Evolutionary conservation across 352 stramenopile species (phyloP).

Genomic region (Phytophthora fragariaefolia): DNA sequence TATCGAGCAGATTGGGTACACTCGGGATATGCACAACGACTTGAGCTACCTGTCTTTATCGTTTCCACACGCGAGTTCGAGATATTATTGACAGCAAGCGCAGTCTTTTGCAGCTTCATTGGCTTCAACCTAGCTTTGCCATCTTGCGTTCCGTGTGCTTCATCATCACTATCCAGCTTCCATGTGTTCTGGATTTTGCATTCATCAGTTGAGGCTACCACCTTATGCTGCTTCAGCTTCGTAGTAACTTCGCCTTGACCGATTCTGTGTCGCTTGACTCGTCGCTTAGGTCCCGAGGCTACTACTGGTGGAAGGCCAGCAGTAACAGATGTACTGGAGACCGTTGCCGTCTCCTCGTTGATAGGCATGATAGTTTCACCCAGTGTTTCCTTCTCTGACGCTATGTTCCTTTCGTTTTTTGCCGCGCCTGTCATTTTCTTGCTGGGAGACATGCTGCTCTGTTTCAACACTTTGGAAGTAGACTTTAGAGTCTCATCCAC

Average conservation of each 20-base stretch:
- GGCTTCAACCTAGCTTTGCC: background rate
- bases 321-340: background rate
- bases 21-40: background rate
- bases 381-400: conserved; percentile 1
- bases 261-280: background rate
- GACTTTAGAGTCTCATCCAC: background rate
- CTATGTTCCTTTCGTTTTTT: background rate
- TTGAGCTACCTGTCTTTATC: background rate
- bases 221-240: background rate
- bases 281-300: background rate
- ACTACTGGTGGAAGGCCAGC: background rate
- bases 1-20: background rate
- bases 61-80: background rate
- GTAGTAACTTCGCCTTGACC: background rate
- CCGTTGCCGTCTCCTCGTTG: background rate
- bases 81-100: background rate
- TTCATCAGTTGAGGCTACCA: background rate
- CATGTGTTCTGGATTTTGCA: background rate
- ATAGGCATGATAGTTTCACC: too few relatives aligned
- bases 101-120: background rate
- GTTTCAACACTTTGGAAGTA: background rate
- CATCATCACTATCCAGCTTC: conserved; percentile 8
- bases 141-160: background rate
- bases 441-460: background rate
- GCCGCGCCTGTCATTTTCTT: background rate